Evolutionary conservation across 1,284 basidiomycete genomes (phyloP).

Genomic region (Macrocystidia cucumis): DNA sequence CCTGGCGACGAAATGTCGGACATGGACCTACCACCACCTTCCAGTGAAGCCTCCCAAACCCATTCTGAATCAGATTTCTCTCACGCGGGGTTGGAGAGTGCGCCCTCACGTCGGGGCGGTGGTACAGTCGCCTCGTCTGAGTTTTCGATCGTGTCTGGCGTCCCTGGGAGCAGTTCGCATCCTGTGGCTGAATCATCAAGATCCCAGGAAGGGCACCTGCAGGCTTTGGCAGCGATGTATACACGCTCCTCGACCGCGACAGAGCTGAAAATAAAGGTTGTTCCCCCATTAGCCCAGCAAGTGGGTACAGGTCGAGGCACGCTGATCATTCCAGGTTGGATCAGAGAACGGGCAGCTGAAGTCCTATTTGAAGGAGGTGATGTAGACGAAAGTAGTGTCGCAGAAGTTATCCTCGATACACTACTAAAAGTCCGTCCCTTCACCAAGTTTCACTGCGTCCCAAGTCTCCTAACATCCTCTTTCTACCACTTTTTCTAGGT

Average conservation of each 20-base stretch:
- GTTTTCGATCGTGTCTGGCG: constrained; percentile 45
- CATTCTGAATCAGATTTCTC: constrained; percentile 63
- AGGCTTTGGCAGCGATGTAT: constrained; percentile 62
- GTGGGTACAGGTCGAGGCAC: constrained; percentile 69
- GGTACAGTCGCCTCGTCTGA: constrained; percentile 52
- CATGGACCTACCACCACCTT: constrained; percentile 46
- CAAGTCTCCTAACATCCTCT: constrained; percentile 3
- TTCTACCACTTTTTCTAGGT: constrained; percentile 37
- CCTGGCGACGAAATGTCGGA: constrained; percentile 40
- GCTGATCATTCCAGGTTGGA: constrained; percentile 89
- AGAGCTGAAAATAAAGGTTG: constrained; percentile 57
- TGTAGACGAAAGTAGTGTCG: constrained; percentile 75
- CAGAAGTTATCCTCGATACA: constrained; percentile 73
- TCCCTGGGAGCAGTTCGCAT: constrained; percentile 27
- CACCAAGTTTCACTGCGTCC: background rate
- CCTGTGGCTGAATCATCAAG: constrained; percentile 16
- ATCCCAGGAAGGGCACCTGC: constrained; percentile 39
- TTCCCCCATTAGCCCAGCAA: constrained; percentile 56
- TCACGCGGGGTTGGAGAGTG: constrained; percentile 41
- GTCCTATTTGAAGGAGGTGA: constrained; percentile 88
- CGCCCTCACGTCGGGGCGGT: constrained; percentile 43
- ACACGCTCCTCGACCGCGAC: constrained; percentile 68
- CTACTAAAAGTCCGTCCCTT: constrained; percentile 59
- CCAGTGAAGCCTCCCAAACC: constrained; percentile 47
- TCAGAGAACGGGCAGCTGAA: constrained; percentile 87